Evolutionary conservation across 169 alveolate genomes (phyloP), one percentile per base, ranked within the genome.

Genomic region (Theileria equi): DNA sequence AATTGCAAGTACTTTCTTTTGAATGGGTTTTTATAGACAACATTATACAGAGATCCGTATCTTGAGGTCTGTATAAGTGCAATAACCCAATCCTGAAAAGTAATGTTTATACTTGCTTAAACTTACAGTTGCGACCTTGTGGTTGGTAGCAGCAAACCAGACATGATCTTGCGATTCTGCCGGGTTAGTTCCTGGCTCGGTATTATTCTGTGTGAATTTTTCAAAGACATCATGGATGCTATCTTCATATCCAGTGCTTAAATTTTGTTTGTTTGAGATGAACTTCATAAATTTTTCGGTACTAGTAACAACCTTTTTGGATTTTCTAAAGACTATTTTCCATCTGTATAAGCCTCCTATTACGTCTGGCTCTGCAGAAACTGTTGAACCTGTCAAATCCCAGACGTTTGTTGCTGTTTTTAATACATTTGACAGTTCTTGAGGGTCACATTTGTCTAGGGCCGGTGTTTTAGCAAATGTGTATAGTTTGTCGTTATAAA

Each of bases 61-160:
- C 76, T 55, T 10, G 69, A 38, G 17, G 76, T 60, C 26, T 59
- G 47, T n/a, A 67, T 36, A 31, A 77, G 35, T n/a, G 86, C 80
- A 13, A 36, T 48, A 11, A 57, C 25, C 86, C 86, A 77, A 25
- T 77, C 86, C 76, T 64, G 32, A 1, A 52, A 13, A 21, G 17
- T 35, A 29, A 32, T 49, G 26, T 16, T 60, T 10, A 7, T 28
- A 11, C n/a, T 47, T 11, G n/a, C n/a, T 13, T 34, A n/a, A 8
- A 55, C 76, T 64, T 64, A 64, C 76, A 19, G 69, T 19, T 17
- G 86, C 86, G 23, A 77, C 67, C 47, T 77, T 65, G 41, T 66
- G 76, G 59, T 77, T 67, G 17, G 63, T 57, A 16, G 86, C 68
- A 16, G 81, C 86, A 7, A 77, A 48, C 81, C 86, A 77, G 50